Evolutionary conservation across 768 basidiomycete species (phyloP).

Genomic region (Trametes punicea): DNA sequence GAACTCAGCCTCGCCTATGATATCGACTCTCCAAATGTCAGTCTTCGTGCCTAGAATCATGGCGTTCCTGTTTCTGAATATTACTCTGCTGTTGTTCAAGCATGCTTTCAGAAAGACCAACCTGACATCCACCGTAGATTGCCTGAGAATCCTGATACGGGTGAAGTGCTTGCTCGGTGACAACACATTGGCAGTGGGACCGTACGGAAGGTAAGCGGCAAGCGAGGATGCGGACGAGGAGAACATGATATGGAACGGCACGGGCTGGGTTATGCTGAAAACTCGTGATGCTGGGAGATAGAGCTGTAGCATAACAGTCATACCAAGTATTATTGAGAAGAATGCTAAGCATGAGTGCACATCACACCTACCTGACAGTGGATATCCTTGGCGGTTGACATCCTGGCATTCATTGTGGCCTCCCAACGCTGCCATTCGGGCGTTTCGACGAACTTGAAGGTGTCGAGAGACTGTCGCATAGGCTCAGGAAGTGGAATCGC

Average conservation of each 20-base stretch:
- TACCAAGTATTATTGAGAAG: background rate
- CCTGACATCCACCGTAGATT: constrained; percentile 64
- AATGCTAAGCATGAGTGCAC: background rate
- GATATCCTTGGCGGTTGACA: constrained; percentile 28
- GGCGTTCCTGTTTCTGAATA: constrained; percentile 37
- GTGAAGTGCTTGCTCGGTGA: constrained; percentile 35
- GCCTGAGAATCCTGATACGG: constrained; percentile 60
- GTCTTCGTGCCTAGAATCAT: constrained; percentile 52
- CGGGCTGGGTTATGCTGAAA: constrained; percentile 53
- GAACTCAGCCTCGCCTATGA: constrained; percentile 63
- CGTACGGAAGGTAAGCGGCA: constrained; percentile 56
- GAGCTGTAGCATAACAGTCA: constrained; percentile 25
- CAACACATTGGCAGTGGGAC: constrained; percentile 40
- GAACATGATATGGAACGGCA: constrained; percentile 67
- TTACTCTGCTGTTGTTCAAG: too few species aligned
- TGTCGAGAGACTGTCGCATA: constrained; percentile 29
- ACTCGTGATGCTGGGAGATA: constrained; percentile 59
- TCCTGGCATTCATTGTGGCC: constrained; percentile 31
- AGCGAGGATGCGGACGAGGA: constrained; percentile 55
- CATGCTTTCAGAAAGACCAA: constrained; percentile 23
- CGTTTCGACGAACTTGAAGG: constrained; percentile 40
- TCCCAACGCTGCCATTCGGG: constrained; percentile 51
- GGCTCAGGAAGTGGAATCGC: constrained; percentile 47
- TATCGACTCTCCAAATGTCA: constrained; percentile 67
- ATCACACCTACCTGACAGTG: constrained; percentile 32